A percentile compares a stretch with the other conserved stretches of the same genome.
Conservation (phyloP, 176 grass and related monocot species). For the Eremochloa ophiuroides region DNA sequence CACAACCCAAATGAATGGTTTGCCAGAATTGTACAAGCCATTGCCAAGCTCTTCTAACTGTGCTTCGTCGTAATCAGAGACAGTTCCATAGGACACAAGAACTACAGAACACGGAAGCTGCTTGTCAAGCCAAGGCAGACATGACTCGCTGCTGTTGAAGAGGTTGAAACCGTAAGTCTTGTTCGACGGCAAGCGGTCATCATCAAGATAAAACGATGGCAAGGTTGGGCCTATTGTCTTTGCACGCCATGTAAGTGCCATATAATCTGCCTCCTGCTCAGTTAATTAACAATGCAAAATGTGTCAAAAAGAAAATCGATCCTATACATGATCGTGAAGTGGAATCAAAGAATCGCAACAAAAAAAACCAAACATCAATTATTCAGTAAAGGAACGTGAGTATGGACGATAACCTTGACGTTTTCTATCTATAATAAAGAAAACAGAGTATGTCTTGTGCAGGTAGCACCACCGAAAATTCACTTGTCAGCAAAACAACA, state of each 20-base stretch:
- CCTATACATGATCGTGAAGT: neutral
- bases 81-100: slow-evolving; percentile 34
- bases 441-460: neutral
- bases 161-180: slow-evolving; percentile 32
- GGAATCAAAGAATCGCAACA: neutral
- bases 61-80: neutral
- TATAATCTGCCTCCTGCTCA: slow-evolving; percentile 9
- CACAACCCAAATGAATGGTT: slow-evolving; percentile 29
- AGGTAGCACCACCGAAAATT: neutral
- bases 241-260: slow-evolving; percentile 14
- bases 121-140: slow-evolving; percentile 29
- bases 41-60: slow-evolving; percentile 32
- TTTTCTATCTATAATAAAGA: neutral
- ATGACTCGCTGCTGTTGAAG: neutral
- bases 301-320: neutral
- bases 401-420: too few species aligned
- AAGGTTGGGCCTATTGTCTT: slow-evolving; percentile 41
- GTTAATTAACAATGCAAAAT: neutral
- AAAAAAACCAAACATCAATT: neutral
- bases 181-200: slow-evolving; percentile 13
- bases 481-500: neutral
- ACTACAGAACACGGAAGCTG: slow-evolving; percentile 27
- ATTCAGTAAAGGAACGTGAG: neutral
- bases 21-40: slow-evolving; percentile 3
- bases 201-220: slow-evolving; percentile 29